These are phyloP conservation scores for Torulaspora pretoriensis DNA, from an alignment of 1,139 yeast genomes.

Conservation along the genomic window DNA sequence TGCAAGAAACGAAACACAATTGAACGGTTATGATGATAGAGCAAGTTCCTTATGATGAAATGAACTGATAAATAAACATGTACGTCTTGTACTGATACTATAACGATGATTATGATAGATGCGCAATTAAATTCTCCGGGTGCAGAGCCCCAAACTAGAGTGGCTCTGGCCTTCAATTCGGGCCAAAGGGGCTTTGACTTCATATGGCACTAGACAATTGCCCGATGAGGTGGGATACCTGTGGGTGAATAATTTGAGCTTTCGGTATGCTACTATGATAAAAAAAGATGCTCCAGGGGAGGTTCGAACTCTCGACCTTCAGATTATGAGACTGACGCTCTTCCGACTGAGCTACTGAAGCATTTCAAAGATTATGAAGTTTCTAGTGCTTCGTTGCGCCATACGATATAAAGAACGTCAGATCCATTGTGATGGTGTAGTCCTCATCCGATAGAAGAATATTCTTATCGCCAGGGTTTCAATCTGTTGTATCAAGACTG, in stretches of 20 bases:
- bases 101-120: constrained; percentile 17
- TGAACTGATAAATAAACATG: constrained; percentile 6
- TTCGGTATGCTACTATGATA: constrained; percentile 18
- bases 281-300: constrained; percentile 48
- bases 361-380: constrained; percentile 12
- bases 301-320: constrained; percentile 51
- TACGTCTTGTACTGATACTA: constrained; percentile 6
- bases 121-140: too few relatives aligned
- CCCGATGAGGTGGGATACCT: too few relatives aligned
- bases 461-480: too few relatives aligned
- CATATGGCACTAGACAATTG: too few relatives aligned
- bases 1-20: constrained; percentile 1
- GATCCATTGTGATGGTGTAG: too few relatives aligned
- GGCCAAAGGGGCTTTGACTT: too few relatives aligned
- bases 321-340: constrained; percentile 50
- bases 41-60: constrained; percentile 8
- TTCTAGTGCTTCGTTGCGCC: background rate
- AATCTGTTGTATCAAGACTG: too few relatives aligned
- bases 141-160: too few relatives aligned
- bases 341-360: constrained; percentile 47
- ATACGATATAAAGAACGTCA: background rate
- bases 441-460: too few relatives aligned
- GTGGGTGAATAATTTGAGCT: background rate
- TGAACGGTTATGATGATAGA: constrained; percentile 11
- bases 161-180: too few relatives aligned